These are phyloP conservation scores for Flagelloscypha sp. DNA, from an alignment of 768 basidiomycete species.

Conservation along the genomic window DNA sequence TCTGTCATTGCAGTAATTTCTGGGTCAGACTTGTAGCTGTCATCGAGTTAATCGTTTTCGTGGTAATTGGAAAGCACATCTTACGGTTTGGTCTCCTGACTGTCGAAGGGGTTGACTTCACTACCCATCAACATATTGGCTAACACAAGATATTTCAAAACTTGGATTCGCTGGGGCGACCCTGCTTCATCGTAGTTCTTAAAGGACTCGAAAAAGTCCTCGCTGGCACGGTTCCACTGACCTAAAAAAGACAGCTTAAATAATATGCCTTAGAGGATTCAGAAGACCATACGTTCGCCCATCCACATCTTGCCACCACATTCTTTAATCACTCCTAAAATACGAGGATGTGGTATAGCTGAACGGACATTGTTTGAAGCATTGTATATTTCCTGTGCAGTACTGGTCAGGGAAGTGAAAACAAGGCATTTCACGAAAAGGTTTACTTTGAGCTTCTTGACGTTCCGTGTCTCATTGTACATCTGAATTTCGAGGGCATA, in stretches of 20 bases:
- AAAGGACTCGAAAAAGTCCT: constrained; percentile 99
- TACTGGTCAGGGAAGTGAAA: constrained; percentile 1
- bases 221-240: constrained; percentile 94
- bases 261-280: constrained; percentile 1
- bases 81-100: constrained; percentile 98
- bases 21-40: constrained; percentile 87
- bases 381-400: constrained; percentile 86
- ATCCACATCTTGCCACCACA: constrained; percentile 99
- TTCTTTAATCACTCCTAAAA: constrained; percentile 98
- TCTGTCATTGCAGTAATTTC: constrained; percentile 99
- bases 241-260: constrained; percentile 34
- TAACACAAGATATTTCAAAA: constrained; percentile 94
- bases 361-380: constrained; percentile 88
- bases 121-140: constrained; percentile 98
- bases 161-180: constrained; percentile 92
- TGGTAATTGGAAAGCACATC: constrained; percentile 16
- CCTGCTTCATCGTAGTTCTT: constrained; percentile 98
- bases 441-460: constrained; percentile 94
- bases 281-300: constrained; percentile 73
- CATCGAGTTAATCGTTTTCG: background rate
- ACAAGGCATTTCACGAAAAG: constrained; percentile 4
- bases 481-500: constrained; percentile 99
- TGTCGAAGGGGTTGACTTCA: constrained; percentile 98
- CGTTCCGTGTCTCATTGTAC: constrained; percentile 95
- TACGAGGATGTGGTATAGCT: constrained; percentile 95